Evolutionary conservation across 1,284 basidiomycete genomes (phyloP).

Genomic region (Marasmius sp.): DNA sequence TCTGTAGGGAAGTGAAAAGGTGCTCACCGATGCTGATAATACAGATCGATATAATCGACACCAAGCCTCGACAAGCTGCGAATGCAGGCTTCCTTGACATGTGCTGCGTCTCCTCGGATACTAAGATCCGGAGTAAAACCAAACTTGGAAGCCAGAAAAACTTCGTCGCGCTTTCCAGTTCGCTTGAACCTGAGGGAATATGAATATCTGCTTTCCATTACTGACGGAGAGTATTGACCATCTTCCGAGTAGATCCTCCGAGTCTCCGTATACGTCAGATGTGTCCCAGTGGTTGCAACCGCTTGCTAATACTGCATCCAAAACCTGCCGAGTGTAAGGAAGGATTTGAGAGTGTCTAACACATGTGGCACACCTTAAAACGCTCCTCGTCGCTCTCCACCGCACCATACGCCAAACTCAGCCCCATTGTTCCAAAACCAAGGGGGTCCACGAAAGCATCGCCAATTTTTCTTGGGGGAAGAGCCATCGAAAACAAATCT

Average conservation of each 20-base stretch:
- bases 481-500: too few species aligned
- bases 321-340: conserved; percentile 20
- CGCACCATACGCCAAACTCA: conserved; percentile 18
- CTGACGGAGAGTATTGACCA: conserved; percentile 25
- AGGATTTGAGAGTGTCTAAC: neutral
- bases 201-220: neutral
- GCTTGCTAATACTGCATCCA: conserved; percentile 34
- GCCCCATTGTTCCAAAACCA: conserved; percentile 24
- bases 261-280: conserved; percentile 36
- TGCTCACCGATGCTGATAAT: conserved; percentile 14
- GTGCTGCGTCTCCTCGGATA: conserved; percentile 28
- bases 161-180: conserved; percentile 41
- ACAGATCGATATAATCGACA: conserved; percentile 14
- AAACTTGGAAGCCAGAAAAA: conserved; percentile 55
- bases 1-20: neutral
- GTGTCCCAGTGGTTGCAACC: conserved; percentile 41
- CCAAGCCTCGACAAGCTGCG: conserved; percentile 10
- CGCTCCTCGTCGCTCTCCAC: conserved; percentile 17
- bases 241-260: conserved; percentile 38
- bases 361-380: conserved; percentile 11
- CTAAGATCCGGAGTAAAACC: conserved; percentile 26
- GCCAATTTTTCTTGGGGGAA: too few species aligned
- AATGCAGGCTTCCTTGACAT: conserved; percentile 8
- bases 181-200: conserved; percentile 36
- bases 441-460: conserved; percentile 17